Evolutionary conservation across 2,329 filamentous ascomycete genomes (phyloP).

Genomic region (Calonectria crousiana): DNA sequence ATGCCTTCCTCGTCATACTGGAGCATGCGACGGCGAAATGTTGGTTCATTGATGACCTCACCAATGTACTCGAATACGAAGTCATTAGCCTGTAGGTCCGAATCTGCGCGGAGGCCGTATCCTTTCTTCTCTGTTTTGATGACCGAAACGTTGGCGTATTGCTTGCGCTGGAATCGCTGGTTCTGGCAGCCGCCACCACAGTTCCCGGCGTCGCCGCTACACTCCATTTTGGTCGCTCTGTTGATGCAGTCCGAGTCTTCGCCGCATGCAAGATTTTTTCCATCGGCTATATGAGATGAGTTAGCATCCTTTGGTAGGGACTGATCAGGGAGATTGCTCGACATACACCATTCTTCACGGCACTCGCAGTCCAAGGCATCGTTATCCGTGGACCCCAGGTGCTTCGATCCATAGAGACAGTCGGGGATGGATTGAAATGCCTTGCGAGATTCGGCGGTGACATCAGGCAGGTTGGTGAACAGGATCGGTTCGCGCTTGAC

Average conservation of each 20-base stretch:
- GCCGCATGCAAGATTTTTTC: constrained; percentile 86
- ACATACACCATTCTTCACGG: constrained; percentile 93
- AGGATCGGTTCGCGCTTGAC: constrained; percentile 72
- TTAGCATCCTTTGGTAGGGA: constrained; percentile 21
- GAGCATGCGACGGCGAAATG: constrained; percentile 89
- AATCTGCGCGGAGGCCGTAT: constrained; percentile 88
- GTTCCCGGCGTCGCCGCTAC: constrained; percentile 80
- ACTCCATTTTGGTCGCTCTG: constrained; percentile 97
- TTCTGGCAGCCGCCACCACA: constrained; percentile 93
- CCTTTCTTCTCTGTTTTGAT: constrained; percentile 99
- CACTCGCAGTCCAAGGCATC: constrained; percentile 96
- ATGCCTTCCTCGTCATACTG: constrained; percentile 97
- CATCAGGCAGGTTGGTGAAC: constrained; percentile 82
- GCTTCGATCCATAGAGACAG: constrained; percentile 92
- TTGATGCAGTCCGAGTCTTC: constrained; percentile 99
- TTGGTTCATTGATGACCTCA: constrained; percentile 94
- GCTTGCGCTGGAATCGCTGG: constrained; percentile 90
- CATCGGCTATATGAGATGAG: constrained; percentile 60
- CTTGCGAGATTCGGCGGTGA: constrained; percentile 79
- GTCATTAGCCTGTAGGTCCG: constrained; percentile 81
- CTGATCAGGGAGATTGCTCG: not conserved
- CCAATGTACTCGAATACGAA: constrained; percentile 99
- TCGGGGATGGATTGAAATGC: constrained; percentile 85
- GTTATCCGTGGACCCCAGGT: constrained; percentile 91
- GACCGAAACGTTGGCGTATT: constrained; percentile 92